phyloP scores from a whole-genome alignment of 495 filamentous ascomycete genomes.

The Neurospora discreta region DNA sequence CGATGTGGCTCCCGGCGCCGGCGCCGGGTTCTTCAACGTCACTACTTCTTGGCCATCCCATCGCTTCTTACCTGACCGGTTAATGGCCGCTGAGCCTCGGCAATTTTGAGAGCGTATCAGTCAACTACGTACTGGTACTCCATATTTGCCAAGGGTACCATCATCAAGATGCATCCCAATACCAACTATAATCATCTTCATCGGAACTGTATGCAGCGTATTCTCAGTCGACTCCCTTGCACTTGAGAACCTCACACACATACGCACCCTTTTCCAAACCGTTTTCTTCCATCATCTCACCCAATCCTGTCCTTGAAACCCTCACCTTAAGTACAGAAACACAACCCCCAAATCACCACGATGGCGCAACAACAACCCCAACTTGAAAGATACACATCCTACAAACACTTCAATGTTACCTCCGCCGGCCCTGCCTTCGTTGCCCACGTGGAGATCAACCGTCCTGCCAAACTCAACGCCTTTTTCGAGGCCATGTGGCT shows the following conservation, averaged over 20 bases:
- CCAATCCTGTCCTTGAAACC: background rate
- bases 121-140: background rate
- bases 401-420: slow-evolving; percentile 66
- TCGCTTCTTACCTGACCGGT: background rate
- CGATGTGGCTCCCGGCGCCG: background rate
- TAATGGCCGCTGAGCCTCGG: slow-evolving; percentile 2
- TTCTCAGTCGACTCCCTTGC: background rate
- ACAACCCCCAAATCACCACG: background rate
- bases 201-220: background rate
- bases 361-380: slow-evolving; percentile 12
- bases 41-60: background rate
- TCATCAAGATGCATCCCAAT: background rate
- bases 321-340: background rate
- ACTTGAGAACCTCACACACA: background rate
- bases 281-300: background rate
- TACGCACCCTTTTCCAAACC: background rate
- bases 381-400: slow-evolving; percentile 26
- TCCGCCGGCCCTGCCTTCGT: slow-evolving; percentile 57
- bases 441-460: slow-evolving; percentile 88
- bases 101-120: background rate
- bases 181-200: background rate
- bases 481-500: slow-evolving; percentile 88
- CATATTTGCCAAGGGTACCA: background rate
- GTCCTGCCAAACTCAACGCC: slow-evolving; percentile 81
- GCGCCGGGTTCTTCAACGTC: background rate